A percentile compares a stretch with the other conserved stretches of the same genome.
phyloP scores from a whole-genome alignment of 148 eudicot species.

The Arbutus unedo region DNA sequence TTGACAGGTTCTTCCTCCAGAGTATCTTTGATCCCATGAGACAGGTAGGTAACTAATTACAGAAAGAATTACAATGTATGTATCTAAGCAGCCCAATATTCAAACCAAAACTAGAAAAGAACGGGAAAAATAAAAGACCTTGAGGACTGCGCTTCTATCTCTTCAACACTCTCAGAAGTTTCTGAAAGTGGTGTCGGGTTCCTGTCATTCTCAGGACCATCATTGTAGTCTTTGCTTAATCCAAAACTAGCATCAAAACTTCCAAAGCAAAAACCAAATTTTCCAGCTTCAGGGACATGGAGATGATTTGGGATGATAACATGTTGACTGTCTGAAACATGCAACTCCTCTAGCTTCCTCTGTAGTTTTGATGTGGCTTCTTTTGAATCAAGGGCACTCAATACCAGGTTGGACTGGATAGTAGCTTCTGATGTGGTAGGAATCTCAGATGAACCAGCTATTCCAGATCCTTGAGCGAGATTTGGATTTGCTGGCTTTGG shows the following conservation, averaged over 20 bases:
- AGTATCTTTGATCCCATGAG: background rate
- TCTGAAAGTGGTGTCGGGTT: conserved; percentile 39
- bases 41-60: background rate
- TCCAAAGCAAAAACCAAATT: conserved; percentile 74
- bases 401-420: conserved; percentile 24
- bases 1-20: background rate
- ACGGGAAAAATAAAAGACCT: conserved; percentile 41
- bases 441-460: conserved; percentile 37
- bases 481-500: conserved; percentile 51
- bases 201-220: conserved; percentile 34
- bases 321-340: conserved; percentile 53
- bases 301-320: conserved; percentile 83
- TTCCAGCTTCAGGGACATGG: conserved; percentile 77
- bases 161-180: conserved; percentile 44
- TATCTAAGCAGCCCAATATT: conserved; percentile 1
- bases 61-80: background rate
- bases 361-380: conserved; percentile 43
- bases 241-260: conserved; percentile 74
- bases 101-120: background rate
- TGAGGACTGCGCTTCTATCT: conserved; percentile 33
- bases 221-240: conserved; percentile 24
- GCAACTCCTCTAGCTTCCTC: conserved; percentile 50
- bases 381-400: conserved; percentile 31
- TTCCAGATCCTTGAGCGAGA: conserved; percentile 40
- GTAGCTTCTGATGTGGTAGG: conserved; percentile 30